Base-by-base conservation (phyloP, 352 stramenopile genomes). In the Phytopythium boreale region DNA sequence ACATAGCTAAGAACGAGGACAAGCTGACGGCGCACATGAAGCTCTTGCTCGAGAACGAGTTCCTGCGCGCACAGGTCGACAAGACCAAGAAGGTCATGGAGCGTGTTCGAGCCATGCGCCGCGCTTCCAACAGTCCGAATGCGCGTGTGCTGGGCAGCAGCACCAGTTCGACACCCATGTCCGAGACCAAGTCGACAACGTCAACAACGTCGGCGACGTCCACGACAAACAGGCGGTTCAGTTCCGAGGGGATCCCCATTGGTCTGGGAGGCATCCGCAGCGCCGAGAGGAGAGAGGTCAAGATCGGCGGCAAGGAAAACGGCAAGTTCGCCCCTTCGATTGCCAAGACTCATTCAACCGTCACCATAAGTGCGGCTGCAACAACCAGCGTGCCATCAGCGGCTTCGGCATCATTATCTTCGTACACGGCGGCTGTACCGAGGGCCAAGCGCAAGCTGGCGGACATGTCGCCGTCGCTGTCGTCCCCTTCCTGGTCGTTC, bases 31-130 rank as follows among this genome's bases (percentile, higher is more conserved):
- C 58, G 15, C 72, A 80, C 56, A 84, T 69, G 39, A 68, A 77
- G 36, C 63, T 88, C 0, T 70, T 74, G 41, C 68, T 77, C 2
- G 81, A 90, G 43, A 88, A 89, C 52, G 66, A 64, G 1, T 73
- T 63, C 52, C 67, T 92, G n/a, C 79, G 77, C 27, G 66, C 68
- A n/a, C 74, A 92, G 51, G 82, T 84, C 60, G 79, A 88, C 49
- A 82, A 80, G 59, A 75, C 79, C 9, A 84, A 85, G 59, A 63
- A 81, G 61, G 71, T 79, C 1, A 90, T 92, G 83, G 82, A 90
- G 53, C 80, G 81, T 0, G 88, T 89, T 14, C 53, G 53, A 15
- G 71, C 72, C 11, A 56, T 67, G 34, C 75, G 75, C 15, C 60
- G 60, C 20, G 27, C 44, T 9, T 47, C 57, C 26, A 46, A 43